phyloP scores from a whole-genome alignment of 2,329 filamentous ascomycete genomes.

The Aschersonia sp. region DNA sequence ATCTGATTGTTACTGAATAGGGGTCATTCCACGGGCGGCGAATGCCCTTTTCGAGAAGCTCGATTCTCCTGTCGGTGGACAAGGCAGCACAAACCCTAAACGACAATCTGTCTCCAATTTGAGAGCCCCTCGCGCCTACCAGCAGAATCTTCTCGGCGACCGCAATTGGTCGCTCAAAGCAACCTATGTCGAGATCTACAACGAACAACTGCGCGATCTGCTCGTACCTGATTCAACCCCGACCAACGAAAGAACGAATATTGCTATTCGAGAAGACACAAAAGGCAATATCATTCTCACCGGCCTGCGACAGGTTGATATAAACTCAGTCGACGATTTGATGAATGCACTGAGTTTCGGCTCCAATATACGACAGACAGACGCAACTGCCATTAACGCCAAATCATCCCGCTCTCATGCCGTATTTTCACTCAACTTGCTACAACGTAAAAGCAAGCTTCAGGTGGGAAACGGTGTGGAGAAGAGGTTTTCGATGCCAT shows the following conservation, averaged over 20 bases:
- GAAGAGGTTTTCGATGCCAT: slow-evolving; percentile 74
- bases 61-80: slow-evolving; percentile 41
- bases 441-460: slow-evolving; percentile 61
- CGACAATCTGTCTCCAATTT: slow-evolving; percentile 40
- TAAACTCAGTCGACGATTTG: slow-evolving; percentile 85
- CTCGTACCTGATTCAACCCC: slow-evolving; percentile 64
- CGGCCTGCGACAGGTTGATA: slow-evolving; percentile 72
- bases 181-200: slow-evolving; percentile 96
- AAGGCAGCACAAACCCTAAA: slow-evolving; percentile 36
- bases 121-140: slow-evolving; percentile 62
- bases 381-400: slow-evolving; percentile 92
- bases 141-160: slow-evolving; percentile 37
- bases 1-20: slow-evolving; percentile 25
- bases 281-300: slow-evolving; percentile 92
- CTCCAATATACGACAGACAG: slow-evolving; percentile 87
- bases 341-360: slow-evolving; percentile 83
- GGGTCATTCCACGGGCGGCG: slow-evolving; percentile 89
- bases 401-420: slow-evolving; percentile 96
- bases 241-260: slow-evolving; percentile 53
- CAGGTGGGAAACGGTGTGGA: slow-evolving; percentile 44
- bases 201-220: slow-evolving; percentile 86
- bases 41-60: slow-evolving; percentile 78
- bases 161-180: slow-evolving; percentile 86
- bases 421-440: slow-evolving; percentile 86
- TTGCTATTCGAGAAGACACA: slow-evolving; percentile 87